Evolutionary conservation across 331 rosid species (phyloP), one percentile per base, ranked within the genome.

Genomic region (Pyracantha coccinea): DNA sequence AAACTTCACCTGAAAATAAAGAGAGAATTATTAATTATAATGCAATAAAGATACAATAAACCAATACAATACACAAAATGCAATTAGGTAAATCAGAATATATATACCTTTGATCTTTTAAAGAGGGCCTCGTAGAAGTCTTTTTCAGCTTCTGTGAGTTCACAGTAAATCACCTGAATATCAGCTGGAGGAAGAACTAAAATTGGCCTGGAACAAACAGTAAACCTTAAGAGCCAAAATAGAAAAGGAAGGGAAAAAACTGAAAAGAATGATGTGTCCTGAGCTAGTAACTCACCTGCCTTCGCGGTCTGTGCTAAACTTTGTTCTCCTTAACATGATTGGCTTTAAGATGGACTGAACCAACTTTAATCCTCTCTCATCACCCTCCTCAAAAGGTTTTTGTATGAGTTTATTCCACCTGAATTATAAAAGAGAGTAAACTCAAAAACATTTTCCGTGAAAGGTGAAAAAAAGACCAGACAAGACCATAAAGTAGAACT

Each of bases 321-420:
- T 94, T 66, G 98, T 94, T 82, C 98, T 94, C 88, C 97, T 88
- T 80, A 94, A 83, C 98, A 94, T 94, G 82, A 91, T 90, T 66
- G 95, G 88, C 85, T 94, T 91, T 77, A 94, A 86, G 82, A 94
- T 87, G 75, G 98, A 90, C 79, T 94, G 97, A 76, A 91, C 97
- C 83, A 94, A 84, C 73, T 90, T 94, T 70, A 91, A 79, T 72
- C 95, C 96, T 81, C 95, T 91, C 79, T 87, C 95, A 85, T 94
- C 97, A 75, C 98, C 98, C 75, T 93, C 95, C 81, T 94, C 98
- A 74, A 90, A 90, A 77, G 98, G 98, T 77, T 94, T 94, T 81
- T 94, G 98, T 74, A 94, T 78, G 52, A 94, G 97, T 82, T 88
- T 94, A 86, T 94, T 91, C 98, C 98, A 94, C 98, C 97, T 94